Evolutionary conservation across 768 basidiomycete species (phyloP).

Genomic region (Artomyces pyxidatus): DNA sequence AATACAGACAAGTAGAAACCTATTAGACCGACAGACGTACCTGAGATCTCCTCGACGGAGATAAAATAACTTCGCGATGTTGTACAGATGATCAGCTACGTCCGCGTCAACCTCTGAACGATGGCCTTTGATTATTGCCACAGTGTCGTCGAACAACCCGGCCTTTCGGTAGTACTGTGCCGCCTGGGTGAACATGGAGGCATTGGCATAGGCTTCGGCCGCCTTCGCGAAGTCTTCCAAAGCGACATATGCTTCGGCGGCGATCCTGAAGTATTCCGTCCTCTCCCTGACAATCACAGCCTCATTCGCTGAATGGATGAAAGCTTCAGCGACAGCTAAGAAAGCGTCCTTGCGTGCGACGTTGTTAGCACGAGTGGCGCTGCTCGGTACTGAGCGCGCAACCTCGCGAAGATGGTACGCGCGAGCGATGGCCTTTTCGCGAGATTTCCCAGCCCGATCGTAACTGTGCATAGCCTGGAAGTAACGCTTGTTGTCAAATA

Average conservation of each 20-base stretch:
- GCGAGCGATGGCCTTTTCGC: slow-evolving; percentile 38
- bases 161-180: slow-evolving; percentile 38
- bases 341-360: slow-evolving; percentile 28
- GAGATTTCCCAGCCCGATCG: slow-evolving; percentile 34
- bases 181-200: slow-evolving; percentile 33
- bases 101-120: slow-evolving; percentile 23
- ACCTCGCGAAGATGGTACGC: slow-evolving; percentile 48
- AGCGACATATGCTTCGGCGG: slow-evolving; percentile 39
- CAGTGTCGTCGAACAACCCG: slow-evolving; percentile 42
- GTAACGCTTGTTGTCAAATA: slow-evolving; percentile 40
- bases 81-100: slow-evolving; percentile 28
- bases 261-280: slow-evolving; percentile 31
- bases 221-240: slow-evolving; percentile 33
- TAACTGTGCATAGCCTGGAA: slow-evolving; percentile 49
- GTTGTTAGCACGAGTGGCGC: slow-evolving; percentile 2
- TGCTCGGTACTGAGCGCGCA: slow-evolving; percentile 30
- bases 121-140: slow-evolving; percentile 33
- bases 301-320: slow-evolving; percentile 31
- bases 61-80: slow-evolving; percentile 38
- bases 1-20: too few relatives aligned
- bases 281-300: slow-evolving; percentile 19
- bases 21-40: slow-evolving; percentile 21
- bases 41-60: slow-evolving; percentile 29
- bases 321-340: slow-evolving; percentile 39
- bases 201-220: slow-evolving; percentile 32